A percentile compares a stretch with the other conserved stretches of the same genome.
These are phyloP conservation scores for Ulmus americana DNA, from an alignment of 331 rosid genomes.

Conservation along the genomic window DNA sequence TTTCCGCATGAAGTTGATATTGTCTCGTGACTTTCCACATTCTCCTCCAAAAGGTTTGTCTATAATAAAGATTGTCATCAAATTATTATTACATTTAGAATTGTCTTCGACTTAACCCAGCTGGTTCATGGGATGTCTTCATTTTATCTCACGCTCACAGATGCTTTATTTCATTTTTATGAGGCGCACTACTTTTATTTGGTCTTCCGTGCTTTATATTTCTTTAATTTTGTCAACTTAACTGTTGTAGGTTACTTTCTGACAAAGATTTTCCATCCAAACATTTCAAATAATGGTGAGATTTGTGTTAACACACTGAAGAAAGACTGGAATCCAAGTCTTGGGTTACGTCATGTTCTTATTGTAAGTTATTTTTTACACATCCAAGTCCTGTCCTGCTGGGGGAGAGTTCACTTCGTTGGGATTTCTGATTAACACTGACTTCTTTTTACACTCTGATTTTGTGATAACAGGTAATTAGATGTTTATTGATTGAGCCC, in stretches of 20 bases:
- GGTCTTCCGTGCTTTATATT: not conserved
- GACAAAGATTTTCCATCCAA: conserved; percentile 91
- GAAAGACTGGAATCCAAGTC: conserved; percentile 97
- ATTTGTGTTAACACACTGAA: conserved; percentile 94
- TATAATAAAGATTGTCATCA: not conserved
- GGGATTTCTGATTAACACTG: conserved; percentile 9
- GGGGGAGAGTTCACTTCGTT: conserved; percentile 3
- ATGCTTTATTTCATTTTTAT: too few species aligned
- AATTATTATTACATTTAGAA: not conserved
- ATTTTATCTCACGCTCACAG: too few species aligned
- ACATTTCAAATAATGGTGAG: conserved; percentile 80
- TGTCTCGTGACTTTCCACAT: conserved; percentile 75
- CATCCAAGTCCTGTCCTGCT: conserved; percentile 1
- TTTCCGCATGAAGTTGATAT: conserved; percentile 81
- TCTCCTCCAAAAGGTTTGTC: conserved; percentile 91
- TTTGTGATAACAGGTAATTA: conserved; percentile 63
- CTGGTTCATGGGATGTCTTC: too few species aligned
- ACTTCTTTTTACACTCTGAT: conserved; percentile 7
- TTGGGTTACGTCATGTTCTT: conserved; percentile 85
- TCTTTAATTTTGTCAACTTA: conserved; percentile 12
- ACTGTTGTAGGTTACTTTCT: conserved; percentile 67
- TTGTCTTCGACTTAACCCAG: not conserved
- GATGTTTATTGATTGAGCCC: conserved; percentile 95
- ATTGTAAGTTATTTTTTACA: conserved; percentile 44
- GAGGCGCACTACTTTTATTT: not conserved